Evolutionary conservation across 495 filamentous ascomycete genomes (phyloP), one percentile per base, ranked within the genome.

Genomic region (Pyronema domesticum): DNA sequence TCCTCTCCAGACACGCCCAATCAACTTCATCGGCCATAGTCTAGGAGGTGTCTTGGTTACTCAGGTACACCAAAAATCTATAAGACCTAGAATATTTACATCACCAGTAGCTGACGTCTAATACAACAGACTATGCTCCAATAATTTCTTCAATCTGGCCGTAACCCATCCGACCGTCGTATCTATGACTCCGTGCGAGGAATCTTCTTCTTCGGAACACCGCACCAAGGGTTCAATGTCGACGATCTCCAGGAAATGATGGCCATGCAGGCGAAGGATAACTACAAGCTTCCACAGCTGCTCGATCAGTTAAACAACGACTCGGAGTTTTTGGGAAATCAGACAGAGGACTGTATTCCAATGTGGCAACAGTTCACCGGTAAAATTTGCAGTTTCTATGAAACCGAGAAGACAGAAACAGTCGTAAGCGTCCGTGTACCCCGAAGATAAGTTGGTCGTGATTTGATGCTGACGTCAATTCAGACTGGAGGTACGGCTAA

Each of bases 11-110:
- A 37, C 51, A 37, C 59, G 65, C 35, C 61, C 67, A 8, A 47
- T 68, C 4, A 53, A 68, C 30, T 63, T 68, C 23, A 58, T 68
- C 43, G 65, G 63, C 10, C 67, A 67, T 46, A 65, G 67, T 42
- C 58, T 68, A 49, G 65, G 67, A 14, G 57, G 67, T 0, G 58
- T 69, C 37, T 61, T 68, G 7, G 39, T 69, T 8, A 59, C 63
- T 43, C 59, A 64, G 55, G 67, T 69, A 46, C 37, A 46, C 18
- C 7, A 7, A 46, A 35, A 42, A 36, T 10, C 23, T 44, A 7
- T 11, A 59, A n/a, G n/a, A n/a, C n/a, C n/a, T n/a, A n/a, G n/a
- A 39, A 33, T 51, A 11, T 40, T 30, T 7, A 44, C 7, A 35
- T 46, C 11, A 50, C 50, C 34, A 44, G 70, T 70, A 68, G 69